A percentile compares a stretch with the other conserved stretches of the same genome.
Evolutionary conservation across 2,329 filamentous ascomycete genomes (phyloP).

Genomic region (Thermothelomyces thermophilus): DNA sequence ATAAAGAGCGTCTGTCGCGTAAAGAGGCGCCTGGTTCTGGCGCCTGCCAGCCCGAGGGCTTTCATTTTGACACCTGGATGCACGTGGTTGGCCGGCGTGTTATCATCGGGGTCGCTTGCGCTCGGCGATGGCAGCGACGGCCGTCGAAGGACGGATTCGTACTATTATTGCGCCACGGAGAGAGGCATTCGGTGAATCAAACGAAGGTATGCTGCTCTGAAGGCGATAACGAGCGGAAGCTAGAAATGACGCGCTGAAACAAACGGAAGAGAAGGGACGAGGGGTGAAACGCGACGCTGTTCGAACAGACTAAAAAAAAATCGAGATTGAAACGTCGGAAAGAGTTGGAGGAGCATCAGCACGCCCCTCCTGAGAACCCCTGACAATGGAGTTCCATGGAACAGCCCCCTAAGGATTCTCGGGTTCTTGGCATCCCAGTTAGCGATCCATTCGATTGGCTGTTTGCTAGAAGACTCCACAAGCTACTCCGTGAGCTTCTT

Average conservation of each 20-base stretch:
- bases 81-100: conserved; percentile 9
- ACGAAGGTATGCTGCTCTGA: neutral
- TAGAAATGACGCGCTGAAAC: neutral
- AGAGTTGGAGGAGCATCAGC: too few species aligned
- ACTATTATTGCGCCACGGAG: neutral
- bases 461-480: too few species aligned
- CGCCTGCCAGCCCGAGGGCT: conserved; percentile 13
- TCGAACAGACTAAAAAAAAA: conserved; percentile 4
- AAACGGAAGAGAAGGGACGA: neutral
- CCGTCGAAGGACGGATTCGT: neutral
- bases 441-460: too few species aligned
- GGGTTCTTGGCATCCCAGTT: too few species aligned
- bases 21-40: conserved; percentile 14
- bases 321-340: conserved; percentile 1
- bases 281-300: neutral
- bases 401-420: too few species aligned
- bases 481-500: too few species aligned
- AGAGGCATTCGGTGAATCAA: conserved; percentile 5
- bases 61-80: conserved; percentile 12
- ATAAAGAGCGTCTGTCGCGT: conserved; percentile 18
- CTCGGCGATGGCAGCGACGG: neutral
- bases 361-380: too few species aligned
- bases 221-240: neutral
- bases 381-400: too few species aligned
- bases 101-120: conserved; percentile 5